phyloP scores from a whole-genome alignment of 768 basidiomycete species.

The Butyriboletus loyo region DNA sequence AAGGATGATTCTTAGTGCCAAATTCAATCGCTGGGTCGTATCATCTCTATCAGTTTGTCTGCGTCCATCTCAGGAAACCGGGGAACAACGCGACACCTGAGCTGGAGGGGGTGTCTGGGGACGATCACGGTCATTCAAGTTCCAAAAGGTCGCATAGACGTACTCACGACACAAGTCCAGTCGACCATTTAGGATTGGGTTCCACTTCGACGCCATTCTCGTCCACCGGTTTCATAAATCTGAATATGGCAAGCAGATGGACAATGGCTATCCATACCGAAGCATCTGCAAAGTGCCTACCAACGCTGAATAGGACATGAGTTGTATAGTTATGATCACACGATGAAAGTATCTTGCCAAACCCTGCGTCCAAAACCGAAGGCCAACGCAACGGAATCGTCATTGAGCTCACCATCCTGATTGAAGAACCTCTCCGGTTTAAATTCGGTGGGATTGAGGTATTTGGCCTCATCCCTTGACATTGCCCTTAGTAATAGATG shows the following conservation, averaged over 20 bases:
- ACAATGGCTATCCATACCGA: constrained; percentile 32
- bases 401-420: constrained; percentile 23
- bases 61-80: constrained; percentile 16
- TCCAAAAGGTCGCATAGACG: not conserved
- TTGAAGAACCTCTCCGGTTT: constrained; percentile 29
- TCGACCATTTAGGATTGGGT: constrained; percentile 26
- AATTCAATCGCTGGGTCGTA: constrained; percentile 11
- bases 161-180: constrained; percentile 29
- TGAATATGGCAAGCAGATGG: constrained; percentile 29
- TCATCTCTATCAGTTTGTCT: constrained; percentile 15
- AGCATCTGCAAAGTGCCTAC: constrained; percentile 30
- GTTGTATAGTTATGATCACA: not conserved
- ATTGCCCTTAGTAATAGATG: constrained; percentile 24
- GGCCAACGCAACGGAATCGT: constrained; percentile 19
- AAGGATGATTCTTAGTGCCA: not conserved
- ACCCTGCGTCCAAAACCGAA: constrained; percentile 32
- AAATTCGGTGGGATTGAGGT: constrained; percentile 27
- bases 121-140: not conserved
- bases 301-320: constrained; percentile 19
- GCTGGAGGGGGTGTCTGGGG: constrained; percentile 27
- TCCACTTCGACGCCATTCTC: constrained; percentile 25
- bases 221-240: constrained; percentile 29
- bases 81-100: constrained; percentile 28
- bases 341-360: constrained; percentile 13
- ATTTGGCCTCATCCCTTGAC: constrained; percentile 26